Conservation (phyloP, 768 basidiomycete genomes). For the Lactarius pseudohatsudake region DNA sequence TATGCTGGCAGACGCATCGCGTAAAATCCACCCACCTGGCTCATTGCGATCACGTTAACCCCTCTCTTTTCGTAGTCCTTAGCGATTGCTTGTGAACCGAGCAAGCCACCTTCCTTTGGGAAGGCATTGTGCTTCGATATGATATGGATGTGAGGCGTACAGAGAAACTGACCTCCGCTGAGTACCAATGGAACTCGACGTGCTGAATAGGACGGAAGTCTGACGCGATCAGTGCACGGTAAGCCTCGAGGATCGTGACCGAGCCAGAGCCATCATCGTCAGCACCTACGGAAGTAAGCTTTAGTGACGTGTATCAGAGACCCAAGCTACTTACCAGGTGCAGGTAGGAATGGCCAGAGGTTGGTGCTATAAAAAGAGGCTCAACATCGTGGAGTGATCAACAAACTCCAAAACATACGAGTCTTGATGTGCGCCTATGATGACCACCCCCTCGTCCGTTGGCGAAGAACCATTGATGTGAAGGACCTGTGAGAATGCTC, state of each 20-base stretch:
- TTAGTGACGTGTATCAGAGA: slow-evolving; percentile 15
- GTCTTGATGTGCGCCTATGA: slow-evolving; percentile 83
- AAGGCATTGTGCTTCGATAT: background rate
- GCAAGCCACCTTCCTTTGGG: slow-evolving; percentile 72
- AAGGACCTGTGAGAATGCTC: slow-evolving; percentile 51
- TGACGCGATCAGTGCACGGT: slow-evolving; percentile 65
- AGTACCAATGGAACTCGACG: slow-evolving; percentile 85
- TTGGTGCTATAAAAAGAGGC: slow-evolving; percentile 51
- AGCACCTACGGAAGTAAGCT: slow-evolving; percentile 50
- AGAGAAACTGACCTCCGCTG: slow-evolving; percentile 59
- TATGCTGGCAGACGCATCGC: slow-evolving; percentile 7
- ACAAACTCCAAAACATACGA: slow-evolving; percentile 45
- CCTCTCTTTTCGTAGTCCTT: slow-evolving; percentile 62
- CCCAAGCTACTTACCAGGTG: slow-evolving; percentile 53
- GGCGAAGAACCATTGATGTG: slow-evolving; percentile 71
- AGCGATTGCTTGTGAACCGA: slow-evolving; percentile 90
- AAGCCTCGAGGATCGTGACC: slow-evolving; percentile 79
- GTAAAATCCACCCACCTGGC: slow-evolving; percentile 53
- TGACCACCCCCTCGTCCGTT: slow-evolving; percentile 58
- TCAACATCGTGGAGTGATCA: slow-evolving; percentile 9
- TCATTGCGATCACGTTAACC: slow-evolving; percentile 77
- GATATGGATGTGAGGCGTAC: background rate
- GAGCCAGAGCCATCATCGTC: slow-evolving; percentile 63
- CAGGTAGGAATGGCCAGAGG: slow-evolving; percentile 72
- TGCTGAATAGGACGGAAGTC: slow-evolving; percentile 65